phyloP scores from a whole-genome alignment of 192 early-diverging fungal genomes.

The Entomortierella lignicola region DNA sequence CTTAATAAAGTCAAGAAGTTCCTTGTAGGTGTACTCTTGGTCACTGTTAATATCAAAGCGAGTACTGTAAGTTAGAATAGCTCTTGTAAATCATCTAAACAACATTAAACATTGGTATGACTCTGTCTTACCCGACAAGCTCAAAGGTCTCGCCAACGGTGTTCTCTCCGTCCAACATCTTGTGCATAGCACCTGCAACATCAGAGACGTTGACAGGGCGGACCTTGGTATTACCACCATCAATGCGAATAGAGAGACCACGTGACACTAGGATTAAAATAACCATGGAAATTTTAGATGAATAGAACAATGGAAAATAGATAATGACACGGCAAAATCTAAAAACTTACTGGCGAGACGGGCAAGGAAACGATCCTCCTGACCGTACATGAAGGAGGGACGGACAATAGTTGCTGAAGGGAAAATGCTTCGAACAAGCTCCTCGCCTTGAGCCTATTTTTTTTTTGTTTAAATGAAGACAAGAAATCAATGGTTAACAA shows the following conservation, averaged over 20 bases:
- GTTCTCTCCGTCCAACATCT: slow-evolving; percentile 76
- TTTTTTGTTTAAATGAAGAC: not conserved
- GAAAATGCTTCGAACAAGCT: slow-evolving; percentile 88
- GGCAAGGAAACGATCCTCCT: slow-evolving; percentile 95
- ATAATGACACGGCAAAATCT: not conserved
- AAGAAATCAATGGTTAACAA: not conserved
- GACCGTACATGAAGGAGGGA: slow-evolving; percentile 87
- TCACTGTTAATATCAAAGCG: slow-evolving; percentile 55
- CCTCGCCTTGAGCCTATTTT: slow-evolving; percentile 88
- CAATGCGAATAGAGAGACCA: slow-evolving; percentile 71
- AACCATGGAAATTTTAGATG: too few relatives aligned
- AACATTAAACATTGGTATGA: not conserved
- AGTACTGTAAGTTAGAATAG: not conserved
- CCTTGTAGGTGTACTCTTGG: slow-evolving; percentile 77
- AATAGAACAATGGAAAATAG: not conserved
- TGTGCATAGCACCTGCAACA: slow-evolving; percentile 86
- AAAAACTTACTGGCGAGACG: slow-evolving; percentile 73
- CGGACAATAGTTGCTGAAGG: slow-evolving; percentile 96
- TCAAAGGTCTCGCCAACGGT: slow-evolving; percentile 90
- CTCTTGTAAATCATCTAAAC: too few relatives aligned
- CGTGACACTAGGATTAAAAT: slow-evolving; percentile 33
- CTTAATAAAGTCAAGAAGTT: slow-evolving; percentile 79
- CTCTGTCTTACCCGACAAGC: slow-evolving; percentile 75
- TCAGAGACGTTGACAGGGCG: slow-evolving; percentile 84
- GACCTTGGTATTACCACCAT: slow-evolving; percentile 73